A percentile compares a stretch with the other conserved stretches of the same genome.
Conservation (phyloP, 202 grass and related monocot species). For the Carex sylvatica region DNA sequence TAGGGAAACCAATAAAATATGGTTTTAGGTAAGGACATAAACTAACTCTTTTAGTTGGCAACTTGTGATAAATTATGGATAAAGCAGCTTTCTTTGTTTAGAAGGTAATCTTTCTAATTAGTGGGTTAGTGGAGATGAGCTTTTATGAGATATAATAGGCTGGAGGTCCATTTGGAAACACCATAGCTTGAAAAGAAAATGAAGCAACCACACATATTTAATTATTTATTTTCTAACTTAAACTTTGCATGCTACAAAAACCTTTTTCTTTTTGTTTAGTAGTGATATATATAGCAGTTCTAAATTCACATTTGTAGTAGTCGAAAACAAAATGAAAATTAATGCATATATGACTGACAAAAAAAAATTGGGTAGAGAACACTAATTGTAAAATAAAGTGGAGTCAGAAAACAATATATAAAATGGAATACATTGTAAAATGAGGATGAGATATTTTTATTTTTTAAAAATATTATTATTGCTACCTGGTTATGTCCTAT, state of each 20-base stretch:
- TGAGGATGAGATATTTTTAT: too few relatives aligned
- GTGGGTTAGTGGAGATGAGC: neutral
- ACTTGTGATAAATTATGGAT: neutral
- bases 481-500: too few relatives aligned
- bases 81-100: constrained; percentile 7
- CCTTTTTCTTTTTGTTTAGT: neutral
- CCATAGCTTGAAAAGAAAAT: neutral
- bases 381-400: neutral
- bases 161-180: neutral
- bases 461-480: too few relatives aligned
- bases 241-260: neutral
- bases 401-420: too few relatives aligned
- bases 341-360: neutral
- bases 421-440: too few relatives aligned
- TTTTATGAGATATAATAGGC: neutral
- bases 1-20: neutral
- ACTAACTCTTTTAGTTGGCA: neutral
- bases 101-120: neutral
- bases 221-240: neutral
- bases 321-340: neutral
- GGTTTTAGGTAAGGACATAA: neutral
- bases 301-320: neutral
- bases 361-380: neutral
- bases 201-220: neutral
- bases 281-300: neutral